Base-by-base conservation (phyloP, 768 basidiomycete species). In the Calocera viscosa region DNA sequence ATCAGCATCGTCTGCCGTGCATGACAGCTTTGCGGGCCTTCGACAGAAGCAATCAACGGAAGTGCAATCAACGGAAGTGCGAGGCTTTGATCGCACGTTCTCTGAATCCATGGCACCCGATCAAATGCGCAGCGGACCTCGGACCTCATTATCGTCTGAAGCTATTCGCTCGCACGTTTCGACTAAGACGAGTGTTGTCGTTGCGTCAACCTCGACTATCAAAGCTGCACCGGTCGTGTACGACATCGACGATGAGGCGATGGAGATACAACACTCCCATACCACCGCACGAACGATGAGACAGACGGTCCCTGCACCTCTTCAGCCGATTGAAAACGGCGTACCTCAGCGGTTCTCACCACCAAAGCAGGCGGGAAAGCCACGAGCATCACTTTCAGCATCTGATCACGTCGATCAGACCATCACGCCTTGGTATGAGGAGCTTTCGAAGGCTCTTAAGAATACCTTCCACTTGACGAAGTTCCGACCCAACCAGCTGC, bases 401-500 rank as follows among this genome's bases (percentile, higher is more conserved):
- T 12, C 30, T 2, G 53, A 60, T 32, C 30, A 26, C 5, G 53
- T 60, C 10, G 53, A 60, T 19, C 53, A 60, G 19, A 60, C 53
- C 11, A 5, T 22, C 53, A 60, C 72, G 26, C 70, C 71, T 7
- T 79, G 79, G 69, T 81, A 81, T 67, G 49, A 66, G 11, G 89
- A 91, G 72, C 78, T 89, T 64, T 76, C 77, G 68, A 75, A 75
- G 26, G 81, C 82, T 14, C 79, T 94, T 10, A 80, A 76, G 60
- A 70, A 75, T 8, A 79, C 82, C 0, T 98, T 97, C 76, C 77
- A 78, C 3, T 79, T 97, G 16, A 71, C 81, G 0, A 72, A 73
- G 0, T 98, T 98, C 75, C 84, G 95, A 35, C 76, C 75, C 16
- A 90, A 97, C 75, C 96, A 98, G 73, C 81, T 93, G 41, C 87